Base-by-base conservation (phyloP, 1,284 basidiomycete genomes). In the Malassezia sympodialis region DNA sequence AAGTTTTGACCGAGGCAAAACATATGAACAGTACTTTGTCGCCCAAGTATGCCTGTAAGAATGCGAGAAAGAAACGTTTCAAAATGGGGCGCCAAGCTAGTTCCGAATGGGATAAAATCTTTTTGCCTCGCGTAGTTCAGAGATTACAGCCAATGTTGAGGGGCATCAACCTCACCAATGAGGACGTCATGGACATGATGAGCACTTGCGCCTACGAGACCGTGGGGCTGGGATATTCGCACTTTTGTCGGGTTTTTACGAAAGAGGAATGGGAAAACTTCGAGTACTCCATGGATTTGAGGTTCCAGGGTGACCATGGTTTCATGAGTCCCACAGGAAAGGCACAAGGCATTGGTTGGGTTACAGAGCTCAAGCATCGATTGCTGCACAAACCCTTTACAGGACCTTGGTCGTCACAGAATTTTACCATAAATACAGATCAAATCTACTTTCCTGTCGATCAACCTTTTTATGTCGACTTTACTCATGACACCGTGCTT, bases 251-350 rank as follows among this genome's bases (percentile, higher is more conserved):
- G 51, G 78, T 94, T 0, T 94, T 94, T 76, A 90, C 87, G 0
- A 79, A 85, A 68, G 83, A 86, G 41, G 89, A 93, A 74, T 90
- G 88, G 84, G 80, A 85, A 62, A 87, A 87, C 7, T 91, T 88
- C 35, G 63, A 67, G 49, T 67, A 65, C 72, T 81, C 87, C 69
- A 88, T 90, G 53, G 62, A 65, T 23, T 51, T 70, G 7, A 46
- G 60, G 30, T 63, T 65, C 44, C 49, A 51, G 10, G 67, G 69
- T 17, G 81, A 83, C 84, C 68, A 87, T 88, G n/a, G 84, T 83
- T 86, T 85, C 67, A 87, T 88, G 17, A 85, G 83, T 1, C 88
- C 90, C 0, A 81, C 86, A 15, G 82, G 82, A 1, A 83, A 83
- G 8, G 84, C 84, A 1, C 85, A 87, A 67, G 90, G 90, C 32